Evolutionary conservation across 1,284 basidiomycete species (phyloP), one percentile per base, ranked within the genome.

Genomic region (Ceratobasidium sp.): DNA sequence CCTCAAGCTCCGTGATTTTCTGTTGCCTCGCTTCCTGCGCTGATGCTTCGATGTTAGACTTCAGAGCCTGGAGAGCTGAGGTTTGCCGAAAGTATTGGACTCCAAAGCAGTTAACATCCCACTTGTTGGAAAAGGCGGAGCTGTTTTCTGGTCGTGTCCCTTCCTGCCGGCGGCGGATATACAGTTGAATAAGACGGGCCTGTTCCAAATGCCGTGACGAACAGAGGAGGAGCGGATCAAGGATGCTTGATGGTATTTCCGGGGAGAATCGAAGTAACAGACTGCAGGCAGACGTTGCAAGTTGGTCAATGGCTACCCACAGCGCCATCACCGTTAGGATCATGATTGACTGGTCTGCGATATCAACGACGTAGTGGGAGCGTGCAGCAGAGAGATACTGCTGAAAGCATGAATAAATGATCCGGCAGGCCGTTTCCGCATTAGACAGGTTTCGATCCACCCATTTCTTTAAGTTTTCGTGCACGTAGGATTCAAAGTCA

Each of bases 21-120:
- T 68, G n/a, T 0, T 57, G 1, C 0, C 75, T 67, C 25, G 75
- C 45, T 0, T 3, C 3, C 3, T 49, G 22, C 1, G 79, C 78
- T n/a, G 69, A 40, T 0, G 15, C 3, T 45, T 78, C 75, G 3
- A 84, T 81, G 0, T 40, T 27, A 13, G 0, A 0, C 40, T 76
- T 76, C 12, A 81, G 74, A 0, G 0, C 0, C 27, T 75, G 73
- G 20, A 77, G 74, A 1, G 27, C 6, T 0, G 2, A 0, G 0
- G 76, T 76, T 0, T 17, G 0, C 0, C 74, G n/a, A 34, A 78
- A 82, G 27, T 75, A 79, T 10, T 76, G 78, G 0, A 79, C 68
- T 1, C 76, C 68, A 47, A 82, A 78, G 0, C 74, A 76, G 0
- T 70, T 7, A 0, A 3, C 0, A 12, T 67, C 13, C 10, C 68